Conservation (phyloP, 2,329 filamentous ascomycete genomes). For the Aspergillus proliferans region DNA sequence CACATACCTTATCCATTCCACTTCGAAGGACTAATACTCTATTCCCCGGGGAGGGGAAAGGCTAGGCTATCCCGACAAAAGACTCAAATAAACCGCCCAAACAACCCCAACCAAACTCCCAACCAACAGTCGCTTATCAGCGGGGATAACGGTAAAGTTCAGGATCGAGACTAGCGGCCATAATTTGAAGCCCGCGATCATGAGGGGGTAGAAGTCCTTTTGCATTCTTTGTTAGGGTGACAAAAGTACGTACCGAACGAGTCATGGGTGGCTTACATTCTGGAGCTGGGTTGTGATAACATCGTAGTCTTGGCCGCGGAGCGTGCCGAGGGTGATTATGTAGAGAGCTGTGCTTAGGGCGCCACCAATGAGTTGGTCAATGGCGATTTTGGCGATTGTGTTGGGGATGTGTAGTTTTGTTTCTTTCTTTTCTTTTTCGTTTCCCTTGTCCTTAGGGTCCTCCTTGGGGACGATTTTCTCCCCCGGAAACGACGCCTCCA, state of each 20-base stretch:
- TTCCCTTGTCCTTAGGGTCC: neutral
- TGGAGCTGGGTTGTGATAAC: conserved; percentile 28
- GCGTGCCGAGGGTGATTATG: conserved; percentile 48
- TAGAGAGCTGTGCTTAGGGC: conserved; percentile 53
- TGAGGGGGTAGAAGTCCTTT: conserved; percentile 32
- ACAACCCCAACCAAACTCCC: conserved; percentile 31
- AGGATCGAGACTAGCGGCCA: conserved; percentile 37
- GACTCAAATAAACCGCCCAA: conserved; percentile 36
- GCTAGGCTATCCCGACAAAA: conserved; percentile 15
- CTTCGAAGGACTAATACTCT: too few species aligned
- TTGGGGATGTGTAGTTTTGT: conserved; percentile 25
- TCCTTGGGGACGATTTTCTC: conserved; percentile 21
- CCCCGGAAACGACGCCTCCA: conserved; percentile 50
- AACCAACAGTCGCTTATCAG: conserved; percentile 29
- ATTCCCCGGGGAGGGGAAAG: conserved; percentile 3
- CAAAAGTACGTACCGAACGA: neutral
- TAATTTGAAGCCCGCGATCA: conserved; percentile 33
- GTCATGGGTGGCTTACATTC: conserved; percentile 18
- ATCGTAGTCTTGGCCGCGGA: conserved; percentile 34
- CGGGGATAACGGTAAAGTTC: conserved; percentile 34
- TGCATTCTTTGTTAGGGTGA: neutral
- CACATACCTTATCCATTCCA: too few species aligned
- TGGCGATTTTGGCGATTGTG: conserved; percentile 48
- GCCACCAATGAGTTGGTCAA: conserved; percentile 55
- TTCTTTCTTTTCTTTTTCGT: conserved; percentile 11